Evolutionary conservation across 768 basidiomycete species (phyloP), one percentile per base, ranked within the genome.

Genomic region (Ramaria sp.): DNA sequence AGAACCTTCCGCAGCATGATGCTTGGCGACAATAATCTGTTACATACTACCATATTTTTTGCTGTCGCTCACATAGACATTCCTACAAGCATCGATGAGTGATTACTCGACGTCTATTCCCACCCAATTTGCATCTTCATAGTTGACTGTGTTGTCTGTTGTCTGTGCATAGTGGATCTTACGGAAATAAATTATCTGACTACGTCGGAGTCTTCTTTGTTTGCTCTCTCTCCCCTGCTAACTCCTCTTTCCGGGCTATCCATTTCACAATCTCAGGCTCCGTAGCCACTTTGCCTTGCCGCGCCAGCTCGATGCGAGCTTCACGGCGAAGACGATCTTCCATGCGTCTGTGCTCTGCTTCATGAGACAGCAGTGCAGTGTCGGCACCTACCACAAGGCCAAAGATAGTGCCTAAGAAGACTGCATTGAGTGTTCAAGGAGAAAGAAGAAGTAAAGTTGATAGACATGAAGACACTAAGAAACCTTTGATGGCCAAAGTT

Each of bases 191-290:
- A 16, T 41, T 41, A 41, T 41, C 6, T 41, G 39, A 2, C 5
- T n/a, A 41, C 16, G 39, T n/a, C n/a, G 6, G 18, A 7, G 13
- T n/a, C 39, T 22, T 41, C 39, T 8, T 34, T 13, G 32, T 34
- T 6, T 3, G 20, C 10, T 20, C 22, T 22, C 2, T 27, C 18
- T 25, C 24, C 45, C 22, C 20, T n/a, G 16, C 51, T 43, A 27
- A 27, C 18, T 52, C 37, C 38, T 52, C 51, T 42, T 25, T 52
- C 25, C 42, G 41, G 13, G 71, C 77, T 63, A 77, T 83, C 90
- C 90, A 94, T 64, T 79, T 81, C 30, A 79, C 73, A 30, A 93
- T 92, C 58, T 86, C 88, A 8, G 85, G 80, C 66, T 94, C 90
- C 6, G 89, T 91, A 1, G 81, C 79, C 51, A 93, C 76, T 42